Conservation (phyloP, 208 protist genomes). For the Acanthamoeba triangularis region DNA sequence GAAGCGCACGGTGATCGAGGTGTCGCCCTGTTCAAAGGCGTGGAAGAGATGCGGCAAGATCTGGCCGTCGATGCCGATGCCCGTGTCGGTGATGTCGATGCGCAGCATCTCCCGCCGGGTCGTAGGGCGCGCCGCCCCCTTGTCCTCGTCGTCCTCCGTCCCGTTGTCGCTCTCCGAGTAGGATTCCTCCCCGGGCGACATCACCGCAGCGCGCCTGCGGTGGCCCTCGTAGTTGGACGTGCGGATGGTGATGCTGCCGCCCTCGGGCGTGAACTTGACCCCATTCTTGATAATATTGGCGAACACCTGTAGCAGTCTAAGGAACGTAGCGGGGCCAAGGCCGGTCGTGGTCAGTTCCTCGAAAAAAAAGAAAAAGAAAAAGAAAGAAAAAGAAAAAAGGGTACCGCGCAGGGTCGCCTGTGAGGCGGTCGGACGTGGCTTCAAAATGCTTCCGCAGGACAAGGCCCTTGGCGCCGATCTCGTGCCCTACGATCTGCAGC, state of each 20-base stretch:
- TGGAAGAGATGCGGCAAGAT: conserved; percentile 40
- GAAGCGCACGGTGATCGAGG: conserved; percentile 55
- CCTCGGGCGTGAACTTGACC: conserved; percentile 64
- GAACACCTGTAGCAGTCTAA: conserved; percentile 26
- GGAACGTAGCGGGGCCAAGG: too few relatives aligned
- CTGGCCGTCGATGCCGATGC: conserved; percentile 29
- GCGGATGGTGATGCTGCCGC: not conserved
- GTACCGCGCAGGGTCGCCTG: not conserved
- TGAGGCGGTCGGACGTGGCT: not conserved
- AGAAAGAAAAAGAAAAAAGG: not conserved
- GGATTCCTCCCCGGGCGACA: not conserved
- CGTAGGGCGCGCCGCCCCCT: not conserved
- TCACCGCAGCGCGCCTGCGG: not conserved
- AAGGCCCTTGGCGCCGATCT: not conserved
- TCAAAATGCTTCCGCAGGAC: not conserved
- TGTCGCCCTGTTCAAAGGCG: conserved; percentile 37
- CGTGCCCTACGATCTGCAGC: conserved; percentile 46
- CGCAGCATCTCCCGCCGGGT: not conserved
- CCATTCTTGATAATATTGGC: conserved; percentile 30
- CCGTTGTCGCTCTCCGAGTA: not conserved
- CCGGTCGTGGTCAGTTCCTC: not conserved
- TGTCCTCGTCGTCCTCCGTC: not conserved
- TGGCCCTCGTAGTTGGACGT: conserved; percentile 31
- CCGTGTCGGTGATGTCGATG: conserved; percentile 56
- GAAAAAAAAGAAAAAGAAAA: not conserved